Conservation (phyloP, 169 alveolate genomes). For the Eimeria nieschulzi region DNA sequence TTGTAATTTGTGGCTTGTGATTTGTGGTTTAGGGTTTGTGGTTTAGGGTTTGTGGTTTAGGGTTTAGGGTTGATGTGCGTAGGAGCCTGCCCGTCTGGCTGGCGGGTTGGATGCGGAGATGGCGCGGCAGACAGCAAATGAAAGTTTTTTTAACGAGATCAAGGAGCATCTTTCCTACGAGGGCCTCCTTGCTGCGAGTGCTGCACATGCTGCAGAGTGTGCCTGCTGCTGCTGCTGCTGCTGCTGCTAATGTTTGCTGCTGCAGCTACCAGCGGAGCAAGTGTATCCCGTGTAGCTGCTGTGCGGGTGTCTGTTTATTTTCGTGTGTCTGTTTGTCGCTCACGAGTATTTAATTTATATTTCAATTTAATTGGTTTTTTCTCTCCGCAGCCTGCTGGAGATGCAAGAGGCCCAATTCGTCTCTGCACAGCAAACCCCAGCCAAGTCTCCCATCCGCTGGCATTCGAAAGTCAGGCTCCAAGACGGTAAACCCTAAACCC, state of each 20-base stretch:
- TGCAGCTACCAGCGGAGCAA: background rate
- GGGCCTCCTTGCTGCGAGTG: conserved; percentile 10
- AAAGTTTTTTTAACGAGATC: background rate
- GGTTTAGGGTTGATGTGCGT: conserved; percentile 15
- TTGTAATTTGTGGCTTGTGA: background rate
- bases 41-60: conserved; percentile 28
- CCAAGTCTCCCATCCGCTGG: conserved; percentile 13
- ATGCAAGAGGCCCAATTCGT: background rate
- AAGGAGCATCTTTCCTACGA: background rate
- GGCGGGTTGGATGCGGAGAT: background rate
- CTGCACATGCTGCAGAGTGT: conserved; percentile 9
- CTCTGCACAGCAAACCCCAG: background rate
- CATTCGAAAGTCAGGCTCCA: conserved; percentile 22
- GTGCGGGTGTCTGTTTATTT: no score
- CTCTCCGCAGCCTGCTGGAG: background rate
- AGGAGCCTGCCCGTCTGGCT: conserved; percentile 9
- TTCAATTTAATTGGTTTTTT: no score
- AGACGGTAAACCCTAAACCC: conserved; percentile 41
- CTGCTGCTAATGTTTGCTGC: conserved; percentile 10
- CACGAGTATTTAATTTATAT: no score
- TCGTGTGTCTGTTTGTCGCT: no score
- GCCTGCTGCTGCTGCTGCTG: conserved; percentile 50
- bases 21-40: background rate
- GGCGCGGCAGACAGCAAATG: background rate
- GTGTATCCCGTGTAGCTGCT: no score